Base-by-base conservation (phyloP, 2,329 filamentous ascomycete species). In the Ascochyta viciae-villosae region DNA sequence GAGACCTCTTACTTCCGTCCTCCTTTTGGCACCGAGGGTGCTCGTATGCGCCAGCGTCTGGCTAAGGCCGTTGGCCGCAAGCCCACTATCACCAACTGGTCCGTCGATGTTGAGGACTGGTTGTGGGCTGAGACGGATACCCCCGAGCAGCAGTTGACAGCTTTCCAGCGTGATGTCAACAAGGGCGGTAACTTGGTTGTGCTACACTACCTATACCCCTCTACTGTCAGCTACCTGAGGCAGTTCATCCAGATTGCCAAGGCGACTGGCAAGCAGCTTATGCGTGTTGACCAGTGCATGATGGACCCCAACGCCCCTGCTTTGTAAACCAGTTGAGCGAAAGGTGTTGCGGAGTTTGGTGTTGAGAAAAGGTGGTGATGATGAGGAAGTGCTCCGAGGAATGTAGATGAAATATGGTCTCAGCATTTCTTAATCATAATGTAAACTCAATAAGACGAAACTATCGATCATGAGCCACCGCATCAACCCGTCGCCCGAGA, bases 71-170 rank as follows among this genome's bases (percentile, higher is more conserved):
- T 73, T 3, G 72, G 70, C 15, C 80, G 82, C 19, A 76, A 80
- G 1, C 79, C 83, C 13, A 81, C 85, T 1, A 83, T 89, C 39
- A 82, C 89, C 47, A 86, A 85, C 71, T 90, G 87, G 88, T 86
- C 82, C 65, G 84, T 90, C 40, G 87, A 90, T 65, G 84, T 89
- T 29, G 85, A 90, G 77, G 88, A 90, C 70, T 90, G 87, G 86
- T 66, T 88, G 23, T 90, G 87, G 86, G 87, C 85, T 1, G 76
- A 82, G 68, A 82, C 80, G 0, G 66, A 75, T 39, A 89, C 86
- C 3, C 87, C 87, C 0, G 84, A 89, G 76, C 86, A 86, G 66
- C 88, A 90, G 74, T 75, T 89, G 13, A 84, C 85, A 3, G 85
- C 87, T 12, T 90, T 90, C 75, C 81, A 84, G 68, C 79, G 83